These are phyloP conservation scores for Aspergillus candidus DNA, from an alignment of 2,329 filamentous ascomycete species.

Conservation along the genomic window DNA sequence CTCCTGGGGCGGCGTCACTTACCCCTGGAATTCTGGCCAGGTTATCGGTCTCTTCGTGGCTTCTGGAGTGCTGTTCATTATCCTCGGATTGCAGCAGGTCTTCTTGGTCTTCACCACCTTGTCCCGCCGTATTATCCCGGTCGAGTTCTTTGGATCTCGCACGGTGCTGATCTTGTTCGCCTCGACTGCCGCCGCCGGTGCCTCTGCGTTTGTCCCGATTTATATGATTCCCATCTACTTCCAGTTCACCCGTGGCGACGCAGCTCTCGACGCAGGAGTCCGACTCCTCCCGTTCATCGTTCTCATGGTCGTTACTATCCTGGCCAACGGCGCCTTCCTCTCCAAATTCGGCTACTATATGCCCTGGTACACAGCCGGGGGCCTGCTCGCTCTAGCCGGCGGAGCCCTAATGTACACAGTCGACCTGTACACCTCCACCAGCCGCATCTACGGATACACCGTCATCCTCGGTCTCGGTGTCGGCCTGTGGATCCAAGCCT, in stretches of 20 bases:
- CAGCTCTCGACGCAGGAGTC: constrained; percentile 22
- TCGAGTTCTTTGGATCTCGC: too few relatives aligned
- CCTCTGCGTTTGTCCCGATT: constrained; percentile 34
- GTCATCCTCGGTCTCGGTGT: too few relatives aligned
- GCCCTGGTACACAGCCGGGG: constrained; percentile 17
- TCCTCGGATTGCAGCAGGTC: too few relatives aligned
- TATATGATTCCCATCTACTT: constrained; percentile 54
- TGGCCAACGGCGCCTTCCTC: constrained; percentile 21
- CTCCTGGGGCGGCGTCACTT: constrained; percentile 46
- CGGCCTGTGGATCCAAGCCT: too few relatives aligned
- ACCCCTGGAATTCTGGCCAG: constrained; percentile 40
- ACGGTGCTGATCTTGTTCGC: too few relatives aligned
- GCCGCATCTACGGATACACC: background rate
- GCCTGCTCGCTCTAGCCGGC: constrained; percentile 11
- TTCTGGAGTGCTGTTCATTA: too few relatives aligned
- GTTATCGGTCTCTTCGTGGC: constrained; percentile 3
- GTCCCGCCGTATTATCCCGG: too few relatives aligned
- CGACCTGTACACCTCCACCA: background rate
- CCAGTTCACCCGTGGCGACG: constrained; percentile 45
- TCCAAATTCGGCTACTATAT: constrained; percentile 14
- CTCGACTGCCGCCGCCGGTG: too few relatives aligned
- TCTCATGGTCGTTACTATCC: constrained; percentile 14
- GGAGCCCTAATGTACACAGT: constrained; percentile 8
- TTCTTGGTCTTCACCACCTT: too few relatives aligned
- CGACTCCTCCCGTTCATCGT: constrained; percentile 26